These are phyloP conservation scores for Penicillium sp. DNA, from an alignment of 2,329 filamentous ascomycete genomes.

Conservation along the genomic window DNA sequence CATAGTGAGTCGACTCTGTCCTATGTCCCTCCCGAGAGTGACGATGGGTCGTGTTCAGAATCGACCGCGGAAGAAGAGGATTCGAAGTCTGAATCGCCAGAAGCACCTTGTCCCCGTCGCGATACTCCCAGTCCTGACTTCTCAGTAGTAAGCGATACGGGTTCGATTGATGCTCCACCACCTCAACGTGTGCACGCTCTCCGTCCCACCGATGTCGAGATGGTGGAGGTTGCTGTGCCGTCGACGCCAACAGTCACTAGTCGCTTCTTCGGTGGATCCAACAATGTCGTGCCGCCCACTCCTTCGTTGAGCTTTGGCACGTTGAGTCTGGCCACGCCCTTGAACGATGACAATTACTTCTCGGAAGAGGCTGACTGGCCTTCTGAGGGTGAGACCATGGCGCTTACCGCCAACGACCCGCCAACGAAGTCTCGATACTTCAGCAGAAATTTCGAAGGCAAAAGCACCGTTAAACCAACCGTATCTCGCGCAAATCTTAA, in stretches of 20 bases:
- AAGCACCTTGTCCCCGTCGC: background rate
- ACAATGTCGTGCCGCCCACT: background rate
- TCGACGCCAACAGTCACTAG: background rate
- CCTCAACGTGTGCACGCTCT: background rate
- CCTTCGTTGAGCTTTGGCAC: background rate
- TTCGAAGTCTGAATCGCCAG: background rate
- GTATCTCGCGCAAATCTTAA: background rate
- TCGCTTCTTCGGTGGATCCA: background rate
- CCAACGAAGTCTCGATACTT: background rate
- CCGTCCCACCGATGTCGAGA: background rate
- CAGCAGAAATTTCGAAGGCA: background rate
- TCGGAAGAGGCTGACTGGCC: background rate
- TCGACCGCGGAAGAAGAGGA: background rate
- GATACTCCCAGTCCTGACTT: background rate
- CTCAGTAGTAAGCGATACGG: background rate
- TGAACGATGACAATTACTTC: background rate
- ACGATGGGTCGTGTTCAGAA: background rate
- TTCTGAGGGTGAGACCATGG: background rate
- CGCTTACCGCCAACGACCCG: background rate
- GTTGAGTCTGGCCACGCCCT: background rate
- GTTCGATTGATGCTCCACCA: background rate
- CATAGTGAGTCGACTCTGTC: background rate
- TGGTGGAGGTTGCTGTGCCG: background rate
- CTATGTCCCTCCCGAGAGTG: background rate
- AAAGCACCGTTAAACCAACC: accelerated